Evolutionary conservation across 140 eudicot genomes (phyloP).

Genomic region (Cichorium intybus): DNA sequence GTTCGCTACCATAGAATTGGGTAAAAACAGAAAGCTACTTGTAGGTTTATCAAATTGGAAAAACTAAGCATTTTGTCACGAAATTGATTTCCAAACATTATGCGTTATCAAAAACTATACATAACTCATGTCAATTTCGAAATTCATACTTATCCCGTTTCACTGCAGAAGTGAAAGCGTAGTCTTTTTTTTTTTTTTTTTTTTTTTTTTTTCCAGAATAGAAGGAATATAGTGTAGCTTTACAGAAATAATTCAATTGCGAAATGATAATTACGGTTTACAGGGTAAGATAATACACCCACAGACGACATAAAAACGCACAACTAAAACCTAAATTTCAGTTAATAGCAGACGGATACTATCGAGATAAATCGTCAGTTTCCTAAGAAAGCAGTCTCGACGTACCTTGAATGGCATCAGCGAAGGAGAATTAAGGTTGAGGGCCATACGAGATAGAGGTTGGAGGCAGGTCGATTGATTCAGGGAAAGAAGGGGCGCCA

Average conservation of each 20-base stretch:
- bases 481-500: conserved; percentile 31
- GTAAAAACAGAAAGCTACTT: background rate
- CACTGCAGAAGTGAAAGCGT: background rate
- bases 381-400: background rate
- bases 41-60: background rate
- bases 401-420: conserved; percentile 31
- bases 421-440: conserved; percentile 35
- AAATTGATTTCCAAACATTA: background rate
- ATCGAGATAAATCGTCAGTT: background rate
- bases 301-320: background rate
- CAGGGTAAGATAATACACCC: background rate
- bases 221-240: background rate
- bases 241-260: background rate
- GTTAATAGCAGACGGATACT: conserved; percentile 6
- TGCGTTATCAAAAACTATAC: background rate
- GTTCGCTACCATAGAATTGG: background rate
- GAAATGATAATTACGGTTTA: conserved; percentile 3
- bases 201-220: background rate
- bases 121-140: background rate
- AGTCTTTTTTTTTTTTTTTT: too few species aligned
- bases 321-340: conserved; percentile 11
- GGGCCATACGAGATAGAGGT: conserved; percentile 38
- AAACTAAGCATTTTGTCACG: background rate
- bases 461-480: conserved; percentile 27
- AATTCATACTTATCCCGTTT: background rate